Conservation (phyloP, 2,329 filamentous ascomycete species). For the Akanthomyces lecanii region DNA sequence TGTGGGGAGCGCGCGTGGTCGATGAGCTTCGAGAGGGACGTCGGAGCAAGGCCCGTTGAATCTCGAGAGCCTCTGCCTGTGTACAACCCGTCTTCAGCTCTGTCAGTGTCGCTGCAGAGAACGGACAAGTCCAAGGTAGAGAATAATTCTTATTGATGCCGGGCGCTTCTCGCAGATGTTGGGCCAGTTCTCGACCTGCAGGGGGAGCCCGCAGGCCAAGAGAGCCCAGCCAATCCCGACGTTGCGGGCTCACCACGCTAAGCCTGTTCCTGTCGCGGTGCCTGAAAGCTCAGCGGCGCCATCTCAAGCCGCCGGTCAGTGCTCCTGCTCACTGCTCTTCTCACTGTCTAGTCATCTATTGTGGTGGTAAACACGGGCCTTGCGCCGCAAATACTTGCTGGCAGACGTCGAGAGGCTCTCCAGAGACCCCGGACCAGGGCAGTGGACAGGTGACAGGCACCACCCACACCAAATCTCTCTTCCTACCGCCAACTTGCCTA, state of each 20-base stretch:
- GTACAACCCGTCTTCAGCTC: too few relatives aligned
- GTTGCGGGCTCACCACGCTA: neutral
- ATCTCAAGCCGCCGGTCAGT: neutral
- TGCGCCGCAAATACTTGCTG: neutral
- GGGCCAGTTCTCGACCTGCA: neutral
- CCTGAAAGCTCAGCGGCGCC: neutral
- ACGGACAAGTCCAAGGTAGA: too few relatives aligned
- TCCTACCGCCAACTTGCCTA: neutral
- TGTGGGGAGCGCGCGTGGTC: too few relatives aligned
- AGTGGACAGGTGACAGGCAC: neutral
- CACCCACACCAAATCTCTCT: constrained; percentile 13
- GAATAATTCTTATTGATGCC: too few relatives aligned
- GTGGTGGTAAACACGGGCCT: too few relatives aligned
- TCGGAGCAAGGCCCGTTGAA: too few relatives aligned
- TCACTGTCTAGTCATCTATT: too few relatives aligned
- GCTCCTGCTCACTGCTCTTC: too few relatives aligned
- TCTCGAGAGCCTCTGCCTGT: too few relatives aligned
- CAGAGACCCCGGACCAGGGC: neutral
- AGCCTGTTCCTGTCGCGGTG: constrained; percentile 6
- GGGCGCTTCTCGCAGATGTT: neutral
- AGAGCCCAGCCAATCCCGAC: neutral
- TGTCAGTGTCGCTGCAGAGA: too few relatives aligned
- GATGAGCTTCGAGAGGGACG: too few relatives aligned
- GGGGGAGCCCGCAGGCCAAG: neutral
- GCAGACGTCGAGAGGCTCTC: too few relatives aligned